Percentiles rank a stretch among this genome's conserved stretches.
Evolutionary conservation across 2,329 filamentous ascomycete genomes (phyloP).

Genomic region (Penicillium hesseltinei): DNA sequence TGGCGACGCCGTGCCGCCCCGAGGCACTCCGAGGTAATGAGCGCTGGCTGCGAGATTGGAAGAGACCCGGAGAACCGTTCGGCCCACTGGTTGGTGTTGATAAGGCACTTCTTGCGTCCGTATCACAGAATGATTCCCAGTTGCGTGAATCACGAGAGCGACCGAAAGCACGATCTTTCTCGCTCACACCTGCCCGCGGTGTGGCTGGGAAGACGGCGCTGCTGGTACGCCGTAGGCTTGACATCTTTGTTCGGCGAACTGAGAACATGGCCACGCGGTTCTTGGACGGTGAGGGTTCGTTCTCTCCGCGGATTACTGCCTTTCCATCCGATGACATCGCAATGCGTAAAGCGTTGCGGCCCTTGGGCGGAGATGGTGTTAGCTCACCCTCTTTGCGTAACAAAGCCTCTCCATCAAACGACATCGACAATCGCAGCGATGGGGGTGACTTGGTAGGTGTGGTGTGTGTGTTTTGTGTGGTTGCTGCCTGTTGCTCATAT

Average conservation of each 20-base stretch:
- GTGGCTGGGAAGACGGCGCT: slow-evolving; percentile 63
- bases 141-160: slow-evolving; percentile 82
- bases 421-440: slow-evolving; percentile 42
- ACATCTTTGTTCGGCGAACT: slow-evolving; percentile 49
- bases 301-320: slow-evolving; percentile 74
- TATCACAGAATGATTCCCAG: slow-evolving; percentile 89
- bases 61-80: slow-evolving; percentile 69
- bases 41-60: slow-evolving; percentile 66
- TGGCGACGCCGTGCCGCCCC: slow-evolving; percentile 55
- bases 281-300: slow-evolving; percentile 66
- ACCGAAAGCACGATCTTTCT: slow-evolving; percentile 56
- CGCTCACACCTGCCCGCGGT: slow-evolving; percentile 55
- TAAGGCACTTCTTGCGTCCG: slow-evolving; percentile 73
- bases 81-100: slow-evolving; percentile 70
- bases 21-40: slow-evolving; percentile 49
- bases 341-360: slow-evolving; percentile 62
- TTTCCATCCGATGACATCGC: slow-evolving; percentile 86
- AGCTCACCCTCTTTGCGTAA: slow-evolving; percentile 40
- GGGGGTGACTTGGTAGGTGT: slow-evolving; percentile 36
- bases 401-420: slow-evolving; percentile 42
- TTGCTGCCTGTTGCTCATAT: slow-evolving; percentile 12
- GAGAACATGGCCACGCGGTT: slow-evolving; percentile 50
- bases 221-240: slow-evolving; percentile 66
- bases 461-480: slow-evolving; percentile 14
- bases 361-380: slow-evolving; percentile 42